These are phyloP conservation scores for Cladosporium sp. DNA, from an alignment of 2,329 filamentous ascomycete genomes.

Conservation along the genomic window DNA sequence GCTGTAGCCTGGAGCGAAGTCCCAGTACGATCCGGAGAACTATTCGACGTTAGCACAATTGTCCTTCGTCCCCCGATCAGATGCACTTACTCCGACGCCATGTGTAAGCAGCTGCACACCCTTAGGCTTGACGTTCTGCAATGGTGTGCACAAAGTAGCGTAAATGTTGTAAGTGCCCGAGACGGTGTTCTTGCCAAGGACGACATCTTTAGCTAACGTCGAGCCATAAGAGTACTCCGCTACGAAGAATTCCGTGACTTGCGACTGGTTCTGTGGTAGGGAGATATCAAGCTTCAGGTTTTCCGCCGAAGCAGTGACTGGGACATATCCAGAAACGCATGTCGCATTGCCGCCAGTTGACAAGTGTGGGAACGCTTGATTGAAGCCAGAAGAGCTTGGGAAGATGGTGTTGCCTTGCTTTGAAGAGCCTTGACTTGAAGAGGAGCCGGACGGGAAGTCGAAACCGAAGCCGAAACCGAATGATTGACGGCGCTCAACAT, in stretches of 20 bases:
- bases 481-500: not conserved
- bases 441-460: not conserved
- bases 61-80: not conserved
- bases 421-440: not conserved
- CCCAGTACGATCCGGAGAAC: constrained; percentile 36
- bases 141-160: constrained; percentile 33
- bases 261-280: constrained; percentile 33
- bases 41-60: not conserved
- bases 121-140: constrained; percentile 22
- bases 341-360: constrained; percentile 34
- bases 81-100: constrained; percentile 36
- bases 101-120: constrained; percentile 46
- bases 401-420: not conserved
- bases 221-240: constrained; percentile 24
- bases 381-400: constrained; percentile 1
- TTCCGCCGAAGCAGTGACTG: constrained; percentile 30
- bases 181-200: constrained; percentile 22
- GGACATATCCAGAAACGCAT: constrained; percentile 34
- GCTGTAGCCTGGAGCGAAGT: constrained; percentile 43
- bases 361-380: constrained; percentile 22
- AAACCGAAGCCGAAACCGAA: not conserved
- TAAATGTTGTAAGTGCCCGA: constrained; percentile 27
- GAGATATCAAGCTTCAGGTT: constrained; percentile 34
- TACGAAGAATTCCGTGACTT: constrained; percentile 34
- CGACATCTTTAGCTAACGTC: constrained; percentile 23